Evolutionary conservation across 1,139 yeast species (phyloP), one percentile per base, ranked within the genome.

Genomic region (Candida gigantensis): DNA sequence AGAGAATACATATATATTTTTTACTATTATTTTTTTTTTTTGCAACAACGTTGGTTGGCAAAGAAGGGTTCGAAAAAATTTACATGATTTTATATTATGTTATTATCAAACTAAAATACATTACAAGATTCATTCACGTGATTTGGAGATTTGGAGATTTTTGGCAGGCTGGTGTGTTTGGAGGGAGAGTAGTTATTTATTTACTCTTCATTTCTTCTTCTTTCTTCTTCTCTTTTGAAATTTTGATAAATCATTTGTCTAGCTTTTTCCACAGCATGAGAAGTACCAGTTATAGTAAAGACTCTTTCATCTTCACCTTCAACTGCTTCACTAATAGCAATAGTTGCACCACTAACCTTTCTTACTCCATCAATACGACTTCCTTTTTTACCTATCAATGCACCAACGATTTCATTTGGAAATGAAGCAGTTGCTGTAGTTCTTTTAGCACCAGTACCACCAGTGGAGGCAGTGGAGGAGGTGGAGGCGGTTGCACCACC

Each of bases 401-500:
- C 94, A 32, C 97, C 97, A 35, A 89, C 96, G 68, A 83, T 81
- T 42, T 82, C 89, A 49, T 85, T 82, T 27, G 95, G 88, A 57
- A 88, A 84, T 14, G 77, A 65, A 24, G 82, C 68, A 2, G 61
- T 42, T 17, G 57, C 49, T n/a, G 66, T 50, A 3, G 32, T 21
- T 32, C 34, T 42, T 28, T 39, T 35, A 16, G 36, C 23, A 17
- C 28, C 4, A 23, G 13, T 3, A 17, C 28, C 20, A 12, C 11
- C 11, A 12, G n/a, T n/a, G n/a, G n/a, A n/a, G n/a, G n/a, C n/a
- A 6, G 21, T 18, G 6, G 21, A 8, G 6, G 34, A 23, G 32
- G 40, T 26, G 43, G 37, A 17, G 20, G 35, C 34, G 34, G 29
- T 38, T 31, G 20, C 33, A n/a, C n/a, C n/a, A n/a, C n/a, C 26